A percentile compares a stretch with the other conserved stretches of the same genome.
phyloP scores from a whole-genome alignment of 2,329 filamentous ascomycete genomes.

The Fusarium globosum region DNA sequence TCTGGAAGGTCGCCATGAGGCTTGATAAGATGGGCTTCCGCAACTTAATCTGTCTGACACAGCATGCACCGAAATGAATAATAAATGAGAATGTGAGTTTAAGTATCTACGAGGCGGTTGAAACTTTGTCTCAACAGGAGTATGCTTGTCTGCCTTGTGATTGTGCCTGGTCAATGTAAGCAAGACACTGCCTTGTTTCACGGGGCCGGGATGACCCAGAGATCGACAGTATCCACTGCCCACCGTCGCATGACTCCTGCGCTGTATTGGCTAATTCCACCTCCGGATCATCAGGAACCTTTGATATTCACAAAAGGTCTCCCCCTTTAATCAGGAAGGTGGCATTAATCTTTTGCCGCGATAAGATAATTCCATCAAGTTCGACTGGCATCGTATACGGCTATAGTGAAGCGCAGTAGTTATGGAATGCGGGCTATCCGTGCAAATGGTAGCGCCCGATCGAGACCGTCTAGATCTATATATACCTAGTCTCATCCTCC shows the following conservation, averaged over 20 bases:
- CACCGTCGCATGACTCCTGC: not conserved
- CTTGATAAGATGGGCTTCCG: not conserved
- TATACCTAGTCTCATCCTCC: not conserved
- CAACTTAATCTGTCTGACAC: not conserved
- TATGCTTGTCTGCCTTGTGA: no score
- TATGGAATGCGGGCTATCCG: not conserved
- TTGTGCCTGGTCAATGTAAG: fast-evolving
- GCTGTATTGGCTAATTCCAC: not conserved
- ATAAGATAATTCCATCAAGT: not conserved
- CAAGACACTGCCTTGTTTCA: not conserved
- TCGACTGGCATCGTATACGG: not conserved
- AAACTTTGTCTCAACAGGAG: fast-evolving
- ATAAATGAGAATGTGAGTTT: fast-evolving
- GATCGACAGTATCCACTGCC: not conserved
- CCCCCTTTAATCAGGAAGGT: slow-evolving; percentile 6
- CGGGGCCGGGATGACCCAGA: not conserved
- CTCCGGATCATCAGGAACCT: not conserved
- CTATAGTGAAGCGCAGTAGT: not conserved
- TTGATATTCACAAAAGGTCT: slow-evolving; percentile 9
- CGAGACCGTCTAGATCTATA: not conserved
- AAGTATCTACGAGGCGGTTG: fast-evolving
- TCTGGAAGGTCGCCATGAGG: not conserved
- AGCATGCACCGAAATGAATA: no score
- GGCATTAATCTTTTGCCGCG: not conserved
- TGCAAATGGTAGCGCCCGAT: not conserved